These are phyloP conservation scores for Vitellaria paradoxa DNA, from an alignment of 179 eudicot species.

Conservation along the genomic window DNA sequence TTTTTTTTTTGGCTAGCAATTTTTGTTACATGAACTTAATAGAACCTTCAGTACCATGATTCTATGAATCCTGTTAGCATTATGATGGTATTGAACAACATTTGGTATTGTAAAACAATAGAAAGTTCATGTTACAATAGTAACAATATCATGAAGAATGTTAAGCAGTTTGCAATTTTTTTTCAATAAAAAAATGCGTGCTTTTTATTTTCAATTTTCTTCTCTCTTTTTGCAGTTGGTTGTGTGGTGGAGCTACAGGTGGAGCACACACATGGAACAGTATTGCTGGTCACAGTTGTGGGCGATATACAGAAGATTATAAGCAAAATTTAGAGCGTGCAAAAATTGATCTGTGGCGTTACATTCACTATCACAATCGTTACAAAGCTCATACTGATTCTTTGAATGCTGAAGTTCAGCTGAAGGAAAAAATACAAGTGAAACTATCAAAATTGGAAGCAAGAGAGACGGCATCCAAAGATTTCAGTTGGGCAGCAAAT, in stretches of 20 bases:
- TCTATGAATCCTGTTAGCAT: neutral
- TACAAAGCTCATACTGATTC: constrained; percentile 66
- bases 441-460: constrained; percentile 37
- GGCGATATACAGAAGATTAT: constrained; percentile 47
- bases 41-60: neutral
- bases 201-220: neutral
- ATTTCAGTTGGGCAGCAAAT: constrained; percentile 55
- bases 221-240: constrained; percentile 26
- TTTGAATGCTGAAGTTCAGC: constrained; percentile 46
- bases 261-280: constrained; percentile 40
- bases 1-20: neutral
- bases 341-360: constrained; percentile 48
- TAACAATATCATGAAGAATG: neutral
- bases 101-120: too few species aligned
- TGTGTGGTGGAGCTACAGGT: constrained; percentile 51
- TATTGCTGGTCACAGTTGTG: constrained; percentile 46
- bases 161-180: neutral
- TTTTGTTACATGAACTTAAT: neutral
- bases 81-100: neutral
- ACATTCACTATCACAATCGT: constrained; percentile 57
- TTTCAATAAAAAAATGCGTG: neutral
- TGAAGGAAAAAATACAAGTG: constrained; percentile 34
- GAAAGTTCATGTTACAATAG: neutral
- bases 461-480: constrained; percentile 32
- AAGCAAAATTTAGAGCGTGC: constrained; percentile 35